phyloP scores from a whole-genome alignment of 176 grass and related monocot species.

The Bolboschoenus planiculmis region DNA sequence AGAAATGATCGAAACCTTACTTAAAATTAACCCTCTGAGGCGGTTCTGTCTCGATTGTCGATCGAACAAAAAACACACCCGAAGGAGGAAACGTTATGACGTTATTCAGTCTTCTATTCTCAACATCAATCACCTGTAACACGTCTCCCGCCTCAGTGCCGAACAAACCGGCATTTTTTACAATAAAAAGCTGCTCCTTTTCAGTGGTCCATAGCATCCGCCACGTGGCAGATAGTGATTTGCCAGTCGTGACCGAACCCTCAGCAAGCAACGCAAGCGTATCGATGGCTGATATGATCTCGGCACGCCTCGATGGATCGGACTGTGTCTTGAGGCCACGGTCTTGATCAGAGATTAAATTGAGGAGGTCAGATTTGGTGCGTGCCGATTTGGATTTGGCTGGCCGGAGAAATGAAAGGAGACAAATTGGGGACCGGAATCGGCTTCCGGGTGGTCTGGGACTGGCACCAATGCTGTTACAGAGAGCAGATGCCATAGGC shows the following conservation, averaged over 20 bases:
- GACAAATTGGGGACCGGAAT: not conserved
- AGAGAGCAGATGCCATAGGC: not conserved
- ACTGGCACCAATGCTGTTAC: not conserved
- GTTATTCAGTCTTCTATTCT: conserved; percentile 49
- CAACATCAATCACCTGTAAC: conserved; percentile 83
- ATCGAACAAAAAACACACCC: conserved; percentile 69
- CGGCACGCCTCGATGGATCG: conserved; percentile 45
- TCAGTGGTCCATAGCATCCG: conserved; percentile 92
- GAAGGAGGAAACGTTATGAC: conserved; percentile 89
- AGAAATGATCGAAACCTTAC: not conserved
- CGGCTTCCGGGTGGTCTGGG: not conserved
- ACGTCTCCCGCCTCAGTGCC: conserved; percentile 79
- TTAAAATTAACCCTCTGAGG: conserved; percentile 91
- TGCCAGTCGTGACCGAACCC: conserved; percentile 39
- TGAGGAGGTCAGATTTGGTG: conserved; percentile 63
- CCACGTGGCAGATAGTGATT: conserved; percentile 68
- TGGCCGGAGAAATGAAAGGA: conserved; percentile 12
- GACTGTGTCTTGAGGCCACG: conserved; percentile 65
- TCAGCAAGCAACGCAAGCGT: conserved; percentile 35
- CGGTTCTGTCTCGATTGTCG: conserved; percentile 49
- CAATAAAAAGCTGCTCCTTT: conserved; percentile 94
- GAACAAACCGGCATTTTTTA: conserved; percentile 60
- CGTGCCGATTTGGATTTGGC: conserved; percentile 1
- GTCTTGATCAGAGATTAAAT: conserved; percentile 66
- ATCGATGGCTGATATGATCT: conserved; percentile 70